Conservation (phyloP, 1,284 basidiomycete genomes). For the Sanghuangporus weigelae region DNA sequence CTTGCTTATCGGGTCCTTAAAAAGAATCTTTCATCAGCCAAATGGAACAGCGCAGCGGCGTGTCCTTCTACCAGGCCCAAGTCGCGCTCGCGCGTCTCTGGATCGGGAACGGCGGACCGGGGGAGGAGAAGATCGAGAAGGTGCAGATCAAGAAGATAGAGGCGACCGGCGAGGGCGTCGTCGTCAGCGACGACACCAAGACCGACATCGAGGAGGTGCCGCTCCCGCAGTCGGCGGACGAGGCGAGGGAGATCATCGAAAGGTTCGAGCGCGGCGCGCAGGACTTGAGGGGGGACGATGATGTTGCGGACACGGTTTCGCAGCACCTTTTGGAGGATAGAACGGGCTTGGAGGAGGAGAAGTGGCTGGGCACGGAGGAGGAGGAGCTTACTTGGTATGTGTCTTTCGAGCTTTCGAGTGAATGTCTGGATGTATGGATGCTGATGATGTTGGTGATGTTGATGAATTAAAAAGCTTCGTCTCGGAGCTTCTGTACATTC, state of each 20-base stretch:
- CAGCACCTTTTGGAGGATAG: constrained; percentile 71
- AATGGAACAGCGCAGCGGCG: constrained; percentile 71
- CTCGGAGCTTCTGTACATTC: constrained; percentile 78
- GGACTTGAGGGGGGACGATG: constrained; percentile 47
- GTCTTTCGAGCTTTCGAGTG: neutral
- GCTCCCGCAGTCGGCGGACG: constrained; percentile 60
- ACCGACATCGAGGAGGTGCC: constrained; percentile 55
- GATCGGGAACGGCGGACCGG: constrained; percentile 50
- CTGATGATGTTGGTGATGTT: constrained; percentile 6
- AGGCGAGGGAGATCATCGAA: constrained; percentile 58
- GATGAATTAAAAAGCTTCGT: constrained; percentile 50
- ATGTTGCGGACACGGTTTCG: constrained; percentile 67
- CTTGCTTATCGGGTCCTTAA: constrained; percentile 25
- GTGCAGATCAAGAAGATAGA: constrained; percentile 48
- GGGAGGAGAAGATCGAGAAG: constrained; percentile 39
- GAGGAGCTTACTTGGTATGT: constrained; percentile 77
- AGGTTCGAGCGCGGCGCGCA: constrained; percentile 64
- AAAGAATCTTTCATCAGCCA: constrained; percentile 47
- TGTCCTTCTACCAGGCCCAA: constrained; percentile 82
- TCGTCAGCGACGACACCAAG: constrained; percentile 42
- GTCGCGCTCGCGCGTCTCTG: constrained; percentile 83
- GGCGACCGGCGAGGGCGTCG: constrained; percentile 37
- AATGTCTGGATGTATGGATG: neutral
- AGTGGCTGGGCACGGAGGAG: constrained; percentile 77
- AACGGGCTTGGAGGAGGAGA: constrained; percentile 60